These are phyloP conservation scores for Tuber umbilicatum DNA, from an alignment of 495 filamentous ascomycete genomes.

Conservation along the genomic window DNA sequence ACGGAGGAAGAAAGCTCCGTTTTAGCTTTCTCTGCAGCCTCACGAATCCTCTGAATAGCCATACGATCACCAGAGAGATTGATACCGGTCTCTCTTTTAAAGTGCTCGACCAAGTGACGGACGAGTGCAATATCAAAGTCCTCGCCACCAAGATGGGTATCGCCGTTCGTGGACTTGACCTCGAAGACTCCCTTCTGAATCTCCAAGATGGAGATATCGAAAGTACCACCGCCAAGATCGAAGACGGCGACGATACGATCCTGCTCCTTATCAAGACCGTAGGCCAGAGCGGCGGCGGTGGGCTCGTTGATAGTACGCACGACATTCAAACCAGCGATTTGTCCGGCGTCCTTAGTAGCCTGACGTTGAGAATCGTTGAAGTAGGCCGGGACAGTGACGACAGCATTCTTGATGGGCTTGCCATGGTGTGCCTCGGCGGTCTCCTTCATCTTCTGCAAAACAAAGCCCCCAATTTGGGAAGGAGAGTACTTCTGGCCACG, in stretches of 20 bases:
- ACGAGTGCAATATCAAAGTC: slow-evolving; percentile 97
- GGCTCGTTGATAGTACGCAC: slow-evolving; percentile 96
- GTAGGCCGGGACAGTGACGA: slow-evolving; percentile 94
- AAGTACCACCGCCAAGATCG: slow-evolving; percentile 97
- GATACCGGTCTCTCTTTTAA: slow-evolving; percentile 91
- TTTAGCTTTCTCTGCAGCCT: slow-evolving; percentile 99
- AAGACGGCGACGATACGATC: slow-evolving; percentile 92
- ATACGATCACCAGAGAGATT: slow-evolving; percentile 91
- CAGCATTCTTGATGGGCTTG: slow-evolving; percentile 86
- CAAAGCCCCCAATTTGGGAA: slow-evolving; percentile 94
- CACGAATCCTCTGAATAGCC: slow-evolving; percentile 98
- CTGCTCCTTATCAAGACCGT: slow-evolving; percentile 87
- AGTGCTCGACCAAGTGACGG: slow-evolving; percentile 86
- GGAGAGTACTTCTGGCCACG: slow-evolving; percentile 96
- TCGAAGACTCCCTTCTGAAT: slow-evolving; percentile 98
- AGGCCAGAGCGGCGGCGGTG: slow-evolving; percentile 88
- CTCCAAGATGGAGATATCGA: slow-evolving; percentile 96
- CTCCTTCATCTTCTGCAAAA: slow-evolving; percentile 98
- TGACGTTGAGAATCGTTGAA: slow-evolving; percentile 98
- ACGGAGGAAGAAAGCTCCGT: slow-evolving; percentile 95
- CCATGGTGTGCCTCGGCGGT: slow-evolving; percentile 85
- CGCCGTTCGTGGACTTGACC: slow-evolving; percentile 98
- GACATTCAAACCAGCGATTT: slow-evolving; percentile 91
- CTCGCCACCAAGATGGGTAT: slow-evolving; percentile 95
- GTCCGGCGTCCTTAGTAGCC: slow-evolving; percentile 95